Base-by-base conservation (phyloP, 169 alveolate genomes). In the Plasmodium malariae region DNA sequence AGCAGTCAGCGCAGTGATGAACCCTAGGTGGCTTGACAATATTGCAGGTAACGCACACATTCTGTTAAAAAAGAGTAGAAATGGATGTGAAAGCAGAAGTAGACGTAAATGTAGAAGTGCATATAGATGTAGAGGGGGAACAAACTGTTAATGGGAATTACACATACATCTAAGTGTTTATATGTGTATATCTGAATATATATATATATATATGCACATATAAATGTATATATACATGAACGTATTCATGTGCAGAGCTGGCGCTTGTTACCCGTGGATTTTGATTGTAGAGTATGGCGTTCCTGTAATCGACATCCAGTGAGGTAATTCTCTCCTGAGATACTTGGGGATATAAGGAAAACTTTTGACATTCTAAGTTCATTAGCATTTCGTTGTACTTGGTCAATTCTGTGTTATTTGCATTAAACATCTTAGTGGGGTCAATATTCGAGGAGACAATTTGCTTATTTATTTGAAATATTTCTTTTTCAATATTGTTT, bases 41-140 rank as follows among this genome's bases (percentile, higher is more conserved):
- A 59, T 91, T 92, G 89, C 98, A 96, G 3, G 98, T 96, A 60
- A 96, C 95, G 62, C 98, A 96, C 26, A 96, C 94, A 65, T 76
- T 90, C 85, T 93, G 93, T 34, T 59, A 72, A 32, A 57, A 36
- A 43, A 51, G 67, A 21, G 59, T 45, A 49, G 12, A 71, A 17
- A 32, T 24, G 69, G 59, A 32, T 19, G 12, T 0, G 68, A 92
- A 51, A 71, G 83, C 11, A 72, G 69, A 78, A 69, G 28, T 94
- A 89, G 17, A 57, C 6, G 12, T 4, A 19, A 1, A 21, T 2
- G 5, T 57, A 12, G 17, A 21, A 28, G 26, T 2, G 12, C 26
- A 57, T 57, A 19, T 17, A 57, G 26, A 19, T 57, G 12, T 19
- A 21, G 28, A 28, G n/a, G n/a, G 65, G 65, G 12, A 19, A 55